Conservation (phyloP, 352 stramenopile species). For the Phytophthora pistaciae region DNA sequence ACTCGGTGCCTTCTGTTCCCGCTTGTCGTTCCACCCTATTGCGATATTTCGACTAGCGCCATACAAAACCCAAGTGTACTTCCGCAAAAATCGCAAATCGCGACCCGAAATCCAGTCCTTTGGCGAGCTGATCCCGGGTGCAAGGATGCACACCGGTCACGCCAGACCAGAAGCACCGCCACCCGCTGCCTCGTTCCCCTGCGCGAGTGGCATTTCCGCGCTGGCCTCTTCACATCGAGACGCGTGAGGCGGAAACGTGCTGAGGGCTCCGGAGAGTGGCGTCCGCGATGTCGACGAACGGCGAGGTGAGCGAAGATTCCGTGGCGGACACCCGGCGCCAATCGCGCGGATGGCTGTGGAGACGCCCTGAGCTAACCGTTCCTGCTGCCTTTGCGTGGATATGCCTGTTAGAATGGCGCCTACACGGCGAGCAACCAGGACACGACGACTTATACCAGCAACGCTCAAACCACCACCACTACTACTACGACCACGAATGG, state of each 20-base stretch:
- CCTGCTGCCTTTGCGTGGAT: neutral
- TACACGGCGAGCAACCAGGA: slow-evolving; percentile 18
- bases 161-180: slow-evolving; percentile 22
- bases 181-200: slow-evolving; percentile 9
- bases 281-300: slow-evolving; percentile 22
- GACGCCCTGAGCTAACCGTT: slow-evolving; percentile 17
- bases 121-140: slow-evolving; percentile 14
- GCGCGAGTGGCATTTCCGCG: slow-evolving; percentile 8
- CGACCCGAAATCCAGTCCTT: slow-evolving; percentile 13
- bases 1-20: neutral
- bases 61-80: slow-evolving; percentile 29
- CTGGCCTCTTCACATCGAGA: slow-evolving; percentile 18
- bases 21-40: neutral
- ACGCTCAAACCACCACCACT: slow-evolving; percentile 28
- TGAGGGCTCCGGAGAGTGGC: neutral
- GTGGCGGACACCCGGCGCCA: neutral
- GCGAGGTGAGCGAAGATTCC: slow-evolving; percentile 25
- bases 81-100: slow-evolving; percentile 7
- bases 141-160: slow-evolving; percentile 22
- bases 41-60: slow-evolving; percentile 18
- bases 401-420: slow-evolving; percentile 6
- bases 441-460: slow-evolving; percentile 24
- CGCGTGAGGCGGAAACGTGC: neutral
- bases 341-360: neutral
- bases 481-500: slow-evolving; percentile 24